These are phyloP conservation scores for Coelastrella sp. DNA, from an alignment of 139 green algal species.

Conservation along the genomic window DNA sequence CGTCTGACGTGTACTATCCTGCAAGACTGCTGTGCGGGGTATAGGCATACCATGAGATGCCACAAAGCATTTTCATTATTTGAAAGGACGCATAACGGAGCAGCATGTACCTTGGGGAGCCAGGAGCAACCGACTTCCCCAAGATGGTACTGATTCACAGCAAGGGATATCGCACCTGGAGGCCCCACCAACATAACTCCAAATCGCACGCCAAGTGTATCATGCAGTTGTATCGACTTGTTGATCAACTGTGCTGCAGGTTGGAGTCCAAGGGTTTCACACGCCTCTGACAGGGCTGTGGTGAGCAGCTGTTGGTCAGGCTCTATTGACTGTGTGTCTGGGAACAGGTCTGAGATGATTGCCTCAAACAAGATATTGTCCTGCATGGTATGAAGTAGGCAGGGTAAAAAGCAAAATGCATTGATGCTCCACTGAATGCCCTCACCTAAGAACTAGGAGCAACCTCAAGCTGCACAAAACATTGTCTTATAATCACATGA, in stretches of 20 bases:
- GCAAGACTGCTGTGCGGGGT: no score
- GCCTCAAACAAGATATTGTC: constrained; percentile 79
- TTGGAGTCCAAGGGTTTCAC: constrained; percentile 49
- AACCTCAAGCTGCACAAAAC: no score
- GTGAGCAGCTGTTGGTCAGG: constrained; percentile 34
- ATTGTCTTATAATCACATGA: no score
- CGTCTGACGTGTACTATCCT: no score
- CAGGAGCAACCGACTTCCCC: no score
- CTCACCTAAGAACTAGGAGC: no score
- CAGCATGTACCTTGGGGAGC: no score
- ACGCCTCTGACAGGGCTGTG: constrained; percentile 27
- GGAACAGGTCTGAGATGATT: constrained; percentile 89
- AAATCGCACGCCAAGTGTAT: constrained; percentile 87
- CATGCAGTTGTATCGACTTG: constrained; percentile 82
- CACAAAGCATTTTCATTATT: no score
- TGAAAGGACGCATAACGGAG: no score
- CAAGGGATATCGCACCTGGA: constrained; percentile 63
- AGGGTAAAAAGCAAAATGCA: background rate
- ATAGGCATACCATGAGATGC: no score
- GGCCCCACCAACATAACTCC: constrained; percentile 88
- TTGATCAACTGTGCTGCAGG: constrained; percentile 44
- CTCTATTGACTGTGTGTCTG: constrained; percentile 58
- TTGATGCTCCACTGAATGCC: background rate
- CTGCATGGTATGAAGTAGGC: constrained; percentile 5
- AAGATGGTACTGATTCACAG: no score